Evolutionary conservation across 2,329 filamentous ascomycete genomes (phyloP).

Genomic region (Nemania bipapillata): DNA sequence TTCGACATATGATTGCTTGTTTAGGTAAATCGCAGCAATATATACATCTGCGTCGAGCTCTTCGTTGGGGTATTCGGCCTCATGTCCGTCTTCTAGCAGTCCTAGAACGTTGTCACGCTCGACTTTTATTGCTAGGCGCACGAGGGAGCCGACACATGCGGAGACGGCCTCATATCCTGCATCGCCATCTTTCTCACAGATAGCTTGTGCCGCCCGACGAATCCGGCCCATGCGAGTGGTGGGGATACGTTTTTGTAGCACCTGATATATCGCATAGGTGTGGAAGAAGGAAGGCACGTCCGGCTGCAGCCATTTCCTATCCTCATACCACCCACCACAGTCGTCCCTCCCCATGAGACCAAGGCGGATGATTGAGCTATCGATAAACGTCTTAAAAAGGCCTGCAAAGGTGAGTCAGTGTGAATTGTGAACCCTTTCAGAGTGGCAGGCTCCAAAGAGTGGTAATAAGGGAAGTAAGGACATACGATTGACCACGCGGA

Average conservation of each 20-base stretch:
- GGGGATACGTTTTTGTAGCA: not conserved
- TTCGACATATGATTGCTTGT: slow-evolving; percentile 14
- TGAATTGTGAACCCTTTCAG: not conserved
- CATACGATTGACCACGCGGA: slow-evolving; percentile 32
- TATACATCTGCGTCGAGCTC: slow-evolving; percentile 24
- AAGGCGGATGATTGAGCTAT: slow-evolving; percentile 6
- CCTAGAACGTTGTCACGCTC: fast-evolving
- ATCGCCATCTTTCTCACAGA: slow-evolving; percentile 10
- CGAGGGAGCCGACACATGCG: not conserved
- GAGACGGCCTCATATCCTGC: not conserved
- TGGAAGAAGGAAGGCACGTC: not conserved
- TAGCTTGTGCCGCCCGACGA: not conserved
- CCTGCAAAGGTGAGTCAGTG: not conserved
- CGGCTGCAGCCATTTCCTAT: too few relatives aligned
- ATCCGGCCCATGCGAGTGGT: slow-evolving; percentile 9
- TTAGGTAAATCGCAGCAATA: slow-evolving; percentile 34
- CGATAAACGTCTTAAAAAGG: slow-evolving; percentile 21
- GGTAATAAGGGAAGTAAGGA: not conserved
- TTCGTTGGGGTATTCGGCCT: not conserved
- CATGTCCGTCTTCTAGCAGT: not conserved
- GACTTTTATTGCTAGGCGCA: not conserved
- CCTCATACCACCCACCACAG: too few relatives aligned
- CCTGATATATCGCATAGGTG: slow-evolving; percentile 8
- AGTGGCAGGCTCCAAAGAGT: not conserved
- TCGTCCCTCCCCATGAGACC: not conserved